Base-by-base conservation (phyloP, 2,329 filamentous ascomycete genomes). In the Talaromyces sp. region DNA sequence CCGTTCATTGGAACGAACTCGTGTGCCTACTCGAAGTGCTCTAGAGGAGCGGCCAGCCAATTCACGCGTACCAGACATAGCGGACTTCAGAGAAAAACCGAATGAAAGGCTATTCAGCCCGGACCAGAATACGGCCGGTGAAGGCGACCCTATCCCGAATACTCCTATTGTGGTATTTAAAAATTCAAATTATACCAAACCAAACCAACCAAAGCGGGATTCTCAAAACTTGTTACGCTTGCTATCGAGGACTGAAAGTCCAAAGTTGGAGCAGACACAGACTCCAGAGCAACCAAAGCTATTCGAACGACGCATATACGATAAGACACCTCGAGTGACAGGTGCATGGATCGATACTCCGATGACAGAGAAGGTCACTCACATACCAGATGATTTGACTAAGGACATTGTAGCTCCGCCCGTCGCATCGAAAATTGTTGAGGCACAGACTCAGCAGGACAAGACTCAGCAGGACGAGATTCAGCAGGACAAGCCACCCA, bases 271-370 rank as follows among this genome's bases (percentile, higher is more conserved):
- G 32, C 58, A 65, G 17, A 54, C 61, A 8, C 63, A 67, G 45
- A 75, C 73, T 0, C 74, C 73, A 2, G 68, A 74, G 33, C 62
- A 62, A 41, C 53, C 63, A 20, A 74, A 70, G 47, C 45, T 62
- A 5, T 61, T 62, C 13, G 61, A 69, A 29, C 62, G 65, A 13
- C 66, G 60, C 22, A 65, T 74, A 17, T 72, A 74, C 32, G 69
- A 72, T 30, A 75, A 77, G 56, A 79, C 76, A 1, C 76, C 76
- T 2, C 67, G 72, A 33, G 74, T 77, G 9, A 71, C 70, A 16
- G 76, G 76, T 11, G 75, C 75, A 2, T 79, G 75, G 75, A 72
- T 77, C 30, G 75, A 79, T 57, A 79, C 76, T 1, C 76, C 77
- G 3, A 62, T 77, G 58, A 73, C 75, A 11, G 73, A 76, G 47